Conservation (phyloP, 2,329 filamentous ascomycete species). For the Phaeosphaeria sp. region DNA sequence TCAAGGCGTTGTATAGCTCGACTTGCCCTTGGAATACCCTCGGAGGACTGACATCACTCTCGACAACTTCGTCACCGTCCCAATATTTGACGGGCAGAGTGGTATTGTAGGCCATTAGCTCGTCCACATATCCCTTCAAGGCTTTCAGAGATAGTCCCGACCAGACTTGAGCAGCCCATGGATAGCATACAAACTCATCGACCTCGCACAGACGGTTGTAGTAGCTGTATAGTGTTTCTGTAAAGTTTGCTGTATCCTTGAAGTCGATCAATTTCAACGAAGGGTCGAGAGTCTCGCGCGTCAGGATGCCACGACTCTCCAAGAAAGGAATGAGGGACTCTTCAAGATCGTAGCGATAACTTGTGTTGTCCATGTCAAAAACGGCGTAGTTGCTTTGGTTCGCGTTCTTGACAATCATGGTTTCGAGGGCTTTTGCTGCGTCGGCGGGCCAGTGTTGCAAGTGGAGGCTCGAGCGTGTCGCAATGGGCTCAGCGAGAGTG, state of each 20-base stretch:
- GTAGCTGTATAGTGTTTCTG: slow-evolving; percentile 40
- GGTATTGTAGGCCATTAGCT: slow-evolving; percentile 36
- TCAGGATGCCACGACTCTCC: slow-evolving; percentile 41
- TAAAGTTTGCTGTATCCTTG: slow-evolving; percentile 42
- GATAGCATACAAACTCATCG: slow-evolving; percentile 39
- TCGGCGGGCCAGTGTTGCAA: slow-evolving; percentile 35
- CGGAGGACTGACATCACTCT: slow-evolving; percentile 27
- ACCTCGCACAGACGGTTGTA: slow-evolving; percentile 39
- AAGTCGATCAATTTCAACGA: slow-evolving; percentile 39
- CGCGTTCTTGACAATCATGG: slow-evolving; percentile 38
- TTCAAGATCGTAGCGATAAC: slow-evolving; percentile 38
- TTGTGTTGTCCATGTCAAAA: slow-evolving; percentile 44
- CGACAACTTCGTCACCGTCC: slow-evolving; percentile 32
- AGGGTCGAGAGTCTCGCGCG: slow-evolving; percentile 36
- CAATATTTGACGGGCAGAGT: slow-evolving; percentile 33
- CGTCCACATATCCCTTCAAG: slow-evolving; percentile 37
- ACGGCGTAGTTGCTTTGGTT: slow-evolving; percentile 41
- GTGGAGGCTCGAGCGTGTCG: slow-evolving; percentile 14
- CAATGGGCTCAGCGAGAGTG: not conserved
- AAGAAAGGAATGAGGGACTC: slow-evolving; percentile 39
- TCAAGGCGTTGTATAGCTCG: slow-evolving; percentile 38
- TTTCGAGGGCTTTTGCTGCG: slow-evolving; percentile 31
- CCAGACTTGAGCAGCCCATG: slow-evolving; percentile 39
- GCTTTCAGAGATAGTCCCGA: slow-evolving; percentile 34
- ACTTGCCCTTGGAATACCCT: slow-evolving; percentile 34